These are phyloP conservation scores for Pyrenochaeta sp. DNA, from an alignment of 2,329 filamentous ascomycete genomes.

Conservation along the genomic window DNA sequence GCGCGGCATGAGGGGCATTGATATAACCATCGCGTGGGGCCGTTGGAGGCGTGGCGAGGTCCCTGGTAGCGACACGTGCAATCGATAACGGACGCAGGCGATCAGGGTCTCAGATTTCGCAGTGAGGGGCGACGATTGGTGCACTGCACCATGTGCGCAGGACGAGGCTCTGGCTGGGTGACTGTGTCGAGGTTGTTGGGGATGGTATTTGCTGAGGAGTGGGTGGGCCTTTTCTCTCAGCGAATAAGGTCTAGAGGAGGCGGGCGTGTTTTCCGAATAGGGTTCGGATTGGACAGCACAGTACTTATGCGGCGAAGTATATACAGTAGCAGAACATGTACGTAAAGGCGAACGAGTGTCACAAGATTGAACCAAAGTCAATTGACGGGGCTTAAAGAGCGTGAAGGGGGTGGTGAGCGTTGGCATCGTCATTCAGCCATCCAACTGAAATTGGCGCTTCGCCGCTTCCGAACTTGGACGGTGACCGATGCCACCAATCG, in stretches of 20 bases:
- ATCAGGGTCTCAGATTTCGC: constrained; percentile 19
- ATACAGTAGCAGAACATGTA: constrained; percentile 7
- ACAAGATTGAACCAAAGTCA: constrained; percentile 2
- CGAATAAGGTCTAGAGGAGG: constrained; percentile 20
- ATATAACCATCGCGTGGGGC: constrained; percentile 30
- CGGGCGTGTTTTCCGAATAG: constrained; percentile 26
- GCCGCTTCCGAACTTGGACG: background rate
- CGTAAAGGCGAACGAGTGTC: background rate
- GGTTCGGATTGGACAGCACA: constrained; percentile 22
- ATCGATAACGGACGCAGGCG: constrained; percentile 13
- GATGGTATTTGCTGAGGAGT: constrained; percentile 12
- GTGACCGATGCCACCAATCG: constrained; percentile 1
- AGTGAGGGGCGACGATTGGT: constrained; percentile 24
- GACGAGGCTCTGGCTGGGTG: constrained; percentile 26
- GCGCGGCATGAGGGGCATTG: constrained; percentile 34
- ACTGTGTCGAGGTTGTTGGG: constrained; percentile 20
- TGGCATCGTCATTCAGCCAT: constrained; percentile 13
- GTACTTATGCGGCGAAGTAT: constrained; percentile 13
- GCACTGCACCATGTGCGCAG: constrained; percentile 31
- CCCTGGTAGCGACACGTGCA: constrained; percentile 8
- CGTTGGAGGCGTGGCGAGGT: constrained; percentile 31
- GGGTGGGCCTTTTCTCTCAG: constrained; percentile 28
- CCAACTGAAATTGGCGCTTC: background rate
- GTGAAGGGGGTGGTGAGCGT: constrained; percentile 6
- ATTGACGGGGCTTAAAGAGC: constrained; percentile 8